These are phyloP conservation scores for Quercus tomentella DNA, from an alignment of 331 rosid genomes.

Conservation along the genomic window DNA sequence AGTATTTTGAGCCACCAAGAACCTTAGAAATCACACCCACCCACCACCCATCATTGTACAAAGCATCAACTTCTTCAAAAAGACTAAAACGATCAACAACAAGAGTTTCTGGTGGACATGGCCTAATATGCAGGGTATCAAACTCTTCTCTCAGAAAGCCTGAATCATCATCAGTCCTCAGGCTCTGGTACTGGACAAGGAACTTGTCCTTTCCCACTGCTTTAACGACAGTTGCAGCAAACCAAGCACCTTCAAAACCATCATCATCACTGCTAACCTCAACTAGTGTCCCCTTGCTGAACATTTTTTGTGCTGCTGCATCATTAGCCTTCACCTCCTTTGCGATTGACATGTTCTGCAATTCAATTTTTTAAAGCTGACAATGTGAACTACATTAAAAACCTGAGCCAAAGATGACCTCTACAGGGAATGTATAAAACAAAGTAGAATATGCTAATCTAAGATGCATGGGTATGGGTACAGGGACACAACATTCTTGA, in stretches of 20 bases:
- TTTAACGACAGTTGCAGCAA: conserved; percentile 49
- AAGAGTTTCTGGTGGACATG: conserved; percentile 36
- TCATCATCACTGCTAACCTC: conserved; percentile 78
- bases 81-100: conserved; percentile 24
- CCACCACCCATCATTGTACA: conserved; percentile 83
- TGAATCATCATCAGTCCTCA: conserved; percentile 49
- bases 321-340: conserved; percentile 11
- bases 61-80: conserved; percentile 71
- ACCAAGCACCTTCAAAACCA: conserved; percentile 81
- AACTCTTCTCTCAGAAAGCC: conserved; percentile 51
- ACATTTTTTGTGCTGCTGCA: conserved; percentile 8
- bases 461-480: no score
- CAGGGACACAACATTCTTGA: no score
- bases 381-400: neutral
- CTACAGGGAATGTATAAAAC: neutral
- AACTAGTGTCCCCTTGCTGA: conserved; percentile 30
- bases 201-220: conserved; percentile 28
- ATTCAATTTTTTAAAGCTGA: conserved; percentile 7
- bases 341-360: conserved; percentile 25
- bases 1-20: conserved; percentile 39
- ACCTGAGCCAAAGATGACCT: neutral
- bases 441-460: neutral
- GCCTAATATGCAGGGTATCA: conserved; percentile 44
- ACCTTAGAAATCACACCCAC: conserved; percentile 63
- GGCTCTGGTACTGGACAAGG: conserved; percentile 45